Evolutionary conservation across 163 green algal species (phyloP), one percentile per base, ranked within the genome.

Genomic region (Volvox carteri): DNA sequence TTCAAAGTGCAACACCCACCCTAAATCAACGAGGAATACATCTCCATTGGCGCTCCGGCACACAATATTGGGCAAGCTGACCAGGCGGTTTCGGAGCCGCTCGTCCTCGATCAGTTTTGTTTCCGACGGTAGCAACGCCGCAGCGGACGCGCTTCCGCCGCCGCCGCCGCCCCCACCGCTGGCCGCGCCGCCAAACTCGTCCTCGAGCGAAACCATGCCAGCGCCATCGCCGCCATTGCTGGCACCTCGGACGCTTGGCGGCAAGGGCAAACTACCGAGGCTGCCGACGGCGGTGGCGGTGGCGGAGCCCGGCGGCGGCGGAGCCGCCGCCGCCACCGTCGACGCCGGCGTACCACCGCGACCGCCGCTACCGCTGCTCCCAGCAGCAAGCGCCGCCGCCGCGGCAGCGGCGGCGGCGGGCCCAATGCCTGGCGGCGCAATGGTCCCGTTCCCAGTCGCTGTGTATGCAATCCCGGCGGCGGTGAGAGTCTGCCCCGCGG

Each of bases 1-100:
- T 60, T 12, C 50, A 60, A 60, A 16, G 16, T 60, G 14, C 50
- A 60, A 30, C 58, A 68, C 58, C 23, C 76, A 91, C 85, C 70
- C 46, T 7, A 95, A 86, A 0, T 87, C 90, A 28, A 95, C 85
- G n/a, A 94, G 54, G 79, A 92, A 93, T 23, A 92, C 78, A 60
- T 93, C 86, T 0, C 92, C 92, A 58, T 81, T 90, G 39, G 90
- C 90, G 72, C 88, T 84, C 23, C 76, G 56, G 58, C 92, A 95
- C 54, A 95, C 72, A 44, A 93, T 90, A 52, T 87, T 85, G 37
- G 92, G 92, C 72, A 95, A 72, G 52, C 70, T 90, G n/a, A 93
- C 60, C 74, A 94, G 74, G 21, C 90, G 88, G 30, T 37, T 68
- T 8, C 65, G 62, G 28, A 87, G 42, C 42, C 62, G 65, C 44